Percentiles rank a stretch among this genome's conserved stretches.
Conservation (phyloP, 192 early-diverging fungal species). For the Pilaira anomala region DNA sequence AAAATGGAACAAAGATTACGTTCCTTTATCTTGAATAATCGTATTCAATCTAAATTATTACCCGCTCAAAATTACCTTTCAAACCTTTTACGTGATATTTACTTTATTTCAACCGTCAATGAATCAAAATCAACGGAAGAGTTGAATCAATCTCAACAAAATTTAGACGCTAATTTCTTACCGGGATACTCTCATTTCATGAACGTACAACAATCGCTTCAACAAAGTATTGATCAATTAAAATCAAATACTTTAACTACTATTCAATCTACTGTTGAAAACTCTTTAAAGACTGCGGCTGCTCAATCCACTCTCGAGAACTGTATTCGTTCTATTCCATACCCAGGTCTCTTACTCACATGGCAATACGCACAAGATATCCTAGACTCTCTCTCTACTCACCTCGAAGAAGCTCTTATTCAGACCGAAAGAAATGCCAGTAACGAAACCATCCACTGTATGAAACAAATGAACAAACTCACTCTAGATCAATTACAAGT, state of each 20-base stretch:
- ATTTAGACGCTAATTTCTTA: constrained; percentile 61
- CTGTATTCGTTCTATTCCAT: constrained; percentile 27
- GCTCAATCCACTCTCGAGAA: background rate
- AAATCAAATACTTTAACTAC: constrained; percentile 24
- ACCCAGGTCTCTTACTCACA: constrained; percentile 73
- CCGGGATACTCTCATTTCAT: constrained; percentile 67
- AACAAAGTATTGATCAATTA: constrained; percentile 54
- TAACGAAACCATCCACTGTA: constrained; percentile 30
- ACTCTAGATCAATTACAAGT: constrained; percentile 16
- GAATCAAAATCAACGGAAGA: constrained; percentile 54
- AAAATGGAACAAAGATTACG: constrained; percentile 79
- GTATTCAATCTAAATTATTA: constrained; percentile 85
- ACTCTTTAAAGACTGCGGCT: background rate
- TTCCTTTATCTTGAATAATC: constrained; percentile 90
- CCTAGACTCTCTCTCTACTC: constrained; percentile 56
- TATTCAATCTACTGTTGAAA: background rate
- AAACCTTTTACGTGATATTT: constrained; percentile 80
- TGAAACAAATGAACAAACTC: constrained; percentile 37
- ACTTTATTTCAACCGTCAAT: constrained; percentile 66
- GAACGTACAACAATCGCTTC: constrained; percentile 60
- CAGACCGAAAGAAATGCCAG: constrained; percentile 55
- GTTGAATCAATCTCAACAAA: constrained; percentile 50
- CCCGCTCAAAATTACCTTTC: constrained; percentile 86
- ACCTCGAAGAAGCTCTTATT: constrained; percentile 56
- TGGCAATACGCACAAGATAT: constrained; percentile 83